Conservation (phyloP, 306 rosid genomes). For the Pterocarpus macrocarpus region DNA sequence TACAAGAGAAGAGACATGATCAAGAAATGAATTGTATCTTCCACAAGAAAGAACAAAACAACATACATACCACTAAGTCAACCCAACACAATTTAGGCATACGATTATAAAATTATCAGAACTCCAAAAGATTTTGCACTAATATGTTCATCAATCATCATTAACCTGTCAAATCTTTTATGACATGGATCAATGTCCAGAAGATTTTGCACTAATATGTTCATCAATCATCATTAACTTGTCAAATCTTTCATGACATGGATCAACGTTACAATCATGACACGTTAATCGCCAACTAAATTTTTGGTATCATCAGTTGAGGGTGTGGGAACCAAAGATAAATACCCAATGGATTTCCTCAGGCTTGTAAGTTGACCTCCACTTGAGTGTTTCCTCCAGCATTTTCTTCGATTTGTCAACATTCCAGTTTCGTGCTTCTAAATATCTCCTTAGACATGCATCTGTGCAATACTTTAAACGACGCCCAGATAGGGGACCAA, state of each 20-base stretch:
- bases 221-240: slow-evolving; percentile 1
- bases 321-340: slow-evolving; percentile 4
- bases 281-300: slow-evolving; percentile 22
- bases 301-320: slow-evolving; percentile 18
- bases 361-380: slow-evolving; percentile 87
- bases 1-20: not conserved
- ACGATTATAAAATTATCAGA: slow-evolving; percentile 9
- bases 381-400: slow-evolving; percentile 83
- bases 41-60: slow-evolving; percentile 1
- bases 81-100: slow-evolving; percentile 25
- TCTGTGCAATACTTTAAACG: slow-evolving; percentile 74
- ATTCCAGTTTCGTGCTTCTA: slow-evolving; percentile 89
- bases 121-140: not conserved
- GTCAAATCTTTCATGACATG: not conserved
- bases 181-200: not conserved
- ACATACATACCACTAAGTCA: not conserved
- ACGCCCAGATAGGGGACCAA: slow-evolving; percentile 76
- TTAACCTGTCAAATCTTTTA: not conserved
- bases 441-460: slow-evolving; percentile 79
- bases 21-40: slow-evolving; percentile 12
- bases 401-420: slow-evolving; percentile 84
- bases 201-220: slow-evolving; percentile 14
- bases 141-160: slow-evolving; percentile 23
- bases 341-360: slow-evolving; percentile 94
- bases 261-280: slow-evolving; percentile 6